Percentiles rank a stretch among this genome's conserved stretches.
These are phyloP conservation scores for Trichocladium uniseriatum DNA, from an alignment of 495 filamentous ascomycete genomes.

Conservation along the genomic window DNA sequence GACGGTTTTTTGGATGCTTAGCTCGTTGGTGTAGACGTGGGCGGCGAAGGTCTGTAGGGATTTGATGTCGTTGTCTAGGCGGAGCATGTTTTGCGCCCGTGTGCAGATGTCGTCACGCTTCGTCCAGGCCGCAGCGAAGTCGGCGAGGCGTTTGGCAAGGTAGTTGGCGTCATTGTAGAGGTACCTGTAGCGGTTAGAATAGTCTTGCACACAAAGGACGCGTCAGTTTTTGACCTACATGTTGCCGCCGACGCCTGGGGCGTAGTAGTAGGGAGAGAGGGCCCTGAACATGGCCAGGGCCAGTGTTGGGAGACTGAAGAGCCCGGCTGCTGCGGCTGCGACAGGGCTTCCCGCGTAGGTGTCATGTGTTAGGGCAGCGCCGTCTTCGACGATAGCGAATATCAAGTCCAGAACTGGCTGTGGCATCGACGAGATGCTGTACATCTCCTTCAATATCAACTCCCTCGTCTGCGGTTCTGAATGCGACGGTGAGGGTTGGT, in stretches of 20 bases:
- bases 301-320: conserved; percentile 74
- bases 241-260: conserved; percentile 54
- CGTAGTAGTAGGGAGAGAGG: conserved; percentile 72
- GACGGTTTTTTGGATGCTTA: conserved; percentile 75
- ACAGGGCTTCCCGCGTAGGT: conserved; percentile 39
- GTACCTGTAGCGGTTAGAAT: conserved; percentile 39
- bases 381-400: conserved; percentile 58
- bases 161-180: conserved; percentile 88
- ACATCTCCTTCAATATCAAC: conserved; percentile 74
- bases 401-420: conserved; percentile 65
- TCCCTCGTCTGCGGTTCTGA: conserved; percentile 29
- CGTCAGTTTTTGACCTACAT: conserved; percentile 58
- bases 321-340: conserved; percentile 59
- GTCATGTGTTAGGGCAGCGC: conserved; percentile 47
- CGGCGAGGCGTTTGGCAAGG: conserved; percentile 61
- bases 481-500: conserved; percentile 6
- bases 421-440: conserved; percentile 80
- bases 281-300: conserved; percentile 88
- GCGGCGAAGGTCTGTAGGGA: conserved; percentile 70
- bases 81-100: conserved; percentile 44
- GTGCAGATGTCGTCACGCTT: conserved; percentile 34
- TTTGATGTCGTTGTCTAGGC: conserved; percentile 59
- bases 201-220: background rate
- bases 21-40: conserved; percentile 76
- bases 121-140: conserved; percentile 46